These are phyloP conservation scores for Trametes coccinea DNA, from an alignment of 768 basidiomycete genomes.

Conservation along the genomic window DNA sequence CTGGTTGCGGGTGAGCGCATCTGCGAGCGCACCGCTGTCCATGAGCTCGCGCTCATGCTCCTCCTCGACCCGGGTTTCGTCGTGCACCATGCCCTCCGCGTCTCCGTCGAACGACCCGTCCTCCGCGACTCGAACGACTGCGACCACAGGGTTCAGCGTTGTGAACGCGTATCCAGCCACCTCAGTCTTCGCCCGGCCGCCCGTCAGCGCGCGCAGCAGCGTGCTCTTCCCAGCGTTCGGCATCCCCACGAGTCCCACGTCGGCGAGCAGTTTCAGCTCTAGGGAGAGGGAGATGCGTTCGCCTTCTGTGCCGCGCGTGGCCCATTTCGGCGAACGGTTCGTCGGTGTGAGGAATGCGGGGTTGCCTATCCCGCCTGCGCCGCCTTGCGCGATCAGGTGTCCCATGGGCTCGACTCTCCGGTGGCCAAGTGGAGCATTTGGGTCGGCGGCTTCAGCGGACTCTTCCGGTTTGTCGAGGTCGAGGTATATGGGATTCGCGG, in stretches of 20 bases:
- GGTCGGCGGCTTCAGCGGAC: conserved; percentile 43
- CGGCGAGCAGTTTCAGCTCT: conserved; percentile 91
- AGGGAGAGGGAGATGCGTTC: conserved; percentile 80
- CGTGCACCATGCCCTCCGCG: conserved; percentile 51
- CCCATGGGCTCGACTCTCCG: conserved; percentile 55
- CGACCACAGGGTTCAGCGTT: conserved; percentile 91
- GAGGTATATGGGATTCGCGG: conserved; percentile 46
- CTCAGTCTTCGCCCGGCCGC: conserved; percentile 77
- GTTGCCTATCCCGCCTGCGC: conserved; percentile 83
- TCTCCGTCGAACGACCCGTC: conserved; percentile 76
- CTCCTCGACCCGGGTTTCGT: conserved; percentile 66
- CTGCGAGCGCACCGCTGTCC: conserved; percentile 54
- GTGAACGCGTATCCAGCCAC: conserved; percentile 94
- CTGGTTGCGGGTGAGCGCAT: conserved; percentile 54
- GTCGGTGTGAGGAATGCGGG: conserved; percentile 73
- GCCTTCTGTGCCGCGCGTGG: conserved; percentile 73
- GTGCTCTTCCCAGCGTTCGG: conserved; percentile 97
- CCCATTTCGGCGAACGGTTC: conserved; percentile 85
- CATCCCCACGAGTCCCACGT: conserved; percentile 94
- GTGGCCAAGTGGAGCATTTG: conserved; percentile 59
- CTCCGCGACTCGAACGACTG: conserved; percentile 80
- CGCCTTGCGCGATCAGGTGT: conserved; percentile 73
- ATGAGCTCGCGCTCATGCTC: conserved; percentile 44
- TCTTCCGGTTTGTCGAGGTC: conserved; percentile 61
- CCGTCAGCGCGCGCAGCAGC: conserved; percentile 84